Base-by-base conservation (phyloP, 495 filamentous ascomycete genomes). In the Aspergillus indologenus region DNA sequence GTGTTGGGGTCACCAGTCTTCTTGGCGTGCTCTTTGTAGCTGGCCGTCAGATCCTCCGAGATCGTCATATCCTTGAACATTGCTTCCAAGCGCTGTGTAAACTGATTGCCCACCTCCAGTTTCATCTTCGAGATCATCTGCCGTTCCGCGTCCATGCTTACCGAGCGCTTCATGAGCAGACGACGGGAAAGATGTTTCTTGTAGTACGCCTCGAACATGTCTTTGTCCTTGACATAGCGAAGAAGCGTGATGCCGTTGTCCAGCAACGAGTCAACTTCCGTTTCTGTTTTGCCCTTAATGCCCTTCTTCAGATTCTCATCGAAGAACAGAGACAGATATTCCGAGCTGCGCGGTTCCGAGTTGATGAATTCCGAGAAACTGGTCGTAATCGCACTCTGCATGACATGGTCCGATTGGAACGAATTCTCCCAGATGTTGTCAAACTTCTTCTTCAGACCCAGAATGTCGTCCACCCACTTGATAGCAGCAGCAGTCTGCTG, bases 31-130 rank as follows among this genome's bases (percentile, higher is more conserved):
- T 80, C 77, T 54, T 87, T 87, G 74, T 91, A 97, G 50, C 80
- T 83, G 2, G 83, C 69, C 0, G 86, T 89, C n/a, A 96, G 77
- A 53, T 97, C 95, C 58, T 90, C 88, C 0, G 91, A 96, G 7
- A 92, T 79, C 20, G 88, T 81, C 88, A 99, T 97, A 67, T 99
- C 94, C 71, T 89, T 96, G 72, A 99, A 99, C 94, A 99, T 99
- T 54, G 91, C 85, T 68, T 99, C 94, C 22, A 98, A 81, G 64
- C 94, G 93, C 62, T 84, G 76, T 0, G 95, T 98, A 70, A 99
- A 99, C 51, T 89, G 84, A 62, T 96, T 96, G 29, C 94, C 94
- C 49, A 98, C 83, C 70, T 96, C 92, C 62, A 92, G 81, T 76
- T 96, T 96, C 90, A 99, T 95, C 58, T 93, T 87, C 1, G 86